A percentile compares a stretch with the other conserved stretches of the same genome.
Evolutionary conservation across 495 filamentous ascomycete genomes (phyloP).

Genomic region (Neohortaea acidophila): DNA sequence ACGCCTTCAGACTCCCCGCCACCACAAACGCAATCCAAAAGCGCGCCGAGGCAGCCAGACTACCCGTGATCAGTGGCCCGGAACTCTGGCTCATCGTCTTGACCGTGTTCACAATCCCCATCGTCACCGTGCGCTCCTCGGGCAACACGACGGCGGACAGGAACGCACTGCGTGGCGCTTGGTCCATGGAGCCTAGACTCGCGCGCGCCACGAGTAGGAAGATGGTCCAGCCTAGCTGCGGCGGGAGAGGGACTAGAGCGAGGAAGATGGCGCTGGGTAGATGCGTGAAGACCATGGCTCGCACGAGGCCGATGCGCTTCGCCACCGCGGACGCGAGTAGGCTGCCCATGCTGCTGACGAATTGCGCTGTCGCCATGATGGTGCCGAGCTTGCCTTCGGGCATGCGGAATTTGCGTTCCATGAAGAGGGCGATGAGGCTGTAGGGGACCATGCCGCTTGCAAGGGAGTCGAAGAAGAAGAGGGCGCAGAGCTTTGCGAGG

Average conservation of each 20-base stretch:
- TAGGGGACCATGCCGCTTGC: no score
- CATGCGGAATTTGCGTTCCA: conserved; percentile 59
- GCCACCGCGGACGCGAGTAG: conserved; percentile 60
- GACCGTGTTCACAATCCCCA: conserved; percentile 24
- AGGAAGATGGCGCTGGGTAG: conserved; percentile 61
- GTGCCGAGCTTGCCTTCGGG: conserved; percentile 51
- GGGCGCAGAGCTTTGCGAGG: no score
- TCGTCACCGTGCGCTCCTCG: conserved; percentile 55
- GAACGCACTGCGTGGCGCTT: conserved; percentile 64
- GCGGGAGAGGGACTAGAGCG: conserved; percentile 48
- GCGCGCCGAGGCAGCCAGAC: conserved; percentile 41
- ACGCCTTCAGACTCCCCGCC: conserved; percentile 52
- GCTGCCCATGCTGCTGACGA: conserved; percentile 51
- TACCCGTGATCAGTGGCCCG: conserved; percentile 55
- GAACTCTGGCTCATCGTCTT: conserved; percentile 26
- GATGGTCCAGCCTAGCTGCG: conserved; percentile 42
- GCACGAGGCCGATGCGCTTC: conserved; percentile 60
- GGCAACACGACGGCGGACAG: conserved; percentile 54
- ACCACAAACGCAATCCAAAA: conserved; percentile 61
- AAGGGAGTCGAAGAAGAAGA: no score
- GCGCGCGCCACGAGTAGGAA: conserved; percentile 45
- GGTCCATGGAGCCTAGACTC: conserved; percentile 60
- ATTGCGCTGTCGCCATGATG: conserved; percentile 49
- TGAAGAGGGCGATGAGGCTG: no score
- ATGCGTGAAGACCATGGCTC: conserved; percentile 80